Evolutionary conservation across 495 filamentous ascomycete species (phyloP), one percentile per base, ranked within the genome.

Genomic region (Hamigera avellanea): DNA sequence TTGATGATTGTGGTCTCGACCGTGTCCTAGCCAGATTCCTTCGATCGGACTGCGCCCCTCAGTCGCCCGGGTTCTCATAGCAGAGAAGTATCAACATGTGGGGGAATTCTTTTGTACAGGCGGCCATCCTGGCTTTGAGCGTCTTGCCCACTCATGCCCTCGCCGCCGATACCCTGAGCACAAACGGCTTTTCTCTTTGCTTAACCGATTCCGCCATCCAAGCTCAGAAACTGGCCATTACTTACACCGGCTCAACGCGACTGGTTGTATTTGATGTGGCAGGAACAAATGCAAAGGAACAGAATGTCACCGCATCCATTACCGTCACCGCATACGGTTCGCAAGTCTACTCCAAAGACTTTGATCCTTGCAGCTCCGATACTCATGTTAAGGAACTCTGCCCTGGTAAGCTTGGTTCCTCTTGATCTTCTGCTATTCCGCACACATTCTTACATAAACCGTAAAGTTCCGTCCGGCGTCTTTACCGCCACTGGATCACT

Each of bases 271-370:
- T 95, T 65, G 78, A 98, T 52, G 72, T 95, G 26, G 75, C 78
- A 36, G 91, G 89, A 32, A 78, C 75, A 33, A 95, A 81, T 49
- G 54, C 57, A 36, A 71, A 70, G 50, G 59, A 70, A 33, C 82
- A 91, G 57, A 89, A 93, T 46, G 86, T 98, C 29, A 82, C 73
- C 38, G 88, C 86, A 6, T 54, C 70, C 12, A 61, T 98, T 34
- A 74, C 74, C 29, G 83, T 95, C 26, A 83, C 71, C 19, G 91
- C 91, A 7, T 95, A 95, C 45, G 91, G 91, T 35, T 78, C 76
- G 32, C 53, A 86, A 44, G 70, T 96, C 16, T 95, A 94, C 57
- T 63, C 68, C 10, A 84, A 82, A 34, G 56, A 57, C 6, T 95
- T 98, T 53, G 77, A 93, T 44, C 91, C 91, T 17, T 98, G 91